A percentile compares a stretch with the other conserved stretches of the same genome.
These are phyloP conservation scores for Tilletia indica DNA, from an alignment of 1,284 basidiomycete species.

Conservation along the genomic window DNA sequence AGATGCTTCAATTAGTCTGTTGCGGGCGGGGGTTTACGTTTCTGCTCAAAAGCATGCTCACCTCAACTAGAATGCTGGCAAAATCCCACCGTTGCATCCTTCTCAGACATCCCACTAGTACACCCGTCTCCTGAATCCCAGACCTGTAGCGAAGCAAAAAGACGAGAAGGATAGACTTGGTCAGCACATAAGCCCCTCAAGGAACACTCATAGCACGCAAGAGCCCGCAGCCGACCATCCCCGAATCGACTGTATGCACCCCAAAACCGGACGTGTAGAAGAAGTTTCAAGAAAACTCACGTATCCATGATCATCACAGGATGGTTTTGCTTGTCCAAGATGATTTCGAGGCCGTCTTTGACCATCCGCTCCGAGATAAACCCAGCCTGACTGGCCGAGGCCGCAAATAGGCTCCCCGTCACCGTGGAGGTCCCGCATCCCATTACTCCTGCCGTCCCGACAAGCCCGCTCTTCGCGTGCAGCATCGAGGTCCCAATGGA, in stretches of 20 bases:
- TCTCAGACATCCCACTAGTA: conserved; percentile 47
- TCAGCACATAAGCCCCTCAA: neutral
- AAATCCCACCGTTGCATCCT: conserved; percentile 53
- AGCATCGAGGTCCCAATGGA: no score
- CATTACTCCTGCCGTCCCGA: no score
- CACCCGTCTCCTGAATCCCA: conserved; percentile 50
- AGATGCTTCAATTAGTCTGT: neutral
- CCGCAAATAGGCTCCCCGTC: conserved; percentile 5
- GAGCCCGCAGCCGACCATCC: no score
- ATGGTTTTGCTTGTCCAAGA: conserved; percentile 37
- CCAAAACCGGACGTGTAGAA: neutral
- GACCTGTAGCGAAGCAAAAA: conserved; percentile 22
- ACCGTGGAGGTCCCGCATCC: neutral
- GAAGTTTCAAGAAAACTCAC: conserved; percentile 3
- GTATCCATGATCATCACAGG: conserved; percentile 47
- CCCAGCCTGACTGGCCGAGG: conserved; percentile 23
- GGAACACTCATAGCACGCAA: neutral
- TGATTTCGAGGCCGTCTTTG: conserved; percentile 46
- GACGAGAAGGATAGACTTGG: no score
- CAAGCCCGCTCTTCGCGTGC: no score
- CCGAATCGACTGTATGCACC: neutral
- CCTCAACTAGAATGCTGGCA: conserved; percentile 47
- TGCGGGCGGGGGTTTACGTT: no score
- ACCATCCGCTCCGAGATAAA: conserved; percentile 37
- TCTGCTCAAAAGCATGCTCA: neutral